phyloP scores from a whole-genome alignment of 768 basidiomycete species.

The Mycena rosella region DNA sequence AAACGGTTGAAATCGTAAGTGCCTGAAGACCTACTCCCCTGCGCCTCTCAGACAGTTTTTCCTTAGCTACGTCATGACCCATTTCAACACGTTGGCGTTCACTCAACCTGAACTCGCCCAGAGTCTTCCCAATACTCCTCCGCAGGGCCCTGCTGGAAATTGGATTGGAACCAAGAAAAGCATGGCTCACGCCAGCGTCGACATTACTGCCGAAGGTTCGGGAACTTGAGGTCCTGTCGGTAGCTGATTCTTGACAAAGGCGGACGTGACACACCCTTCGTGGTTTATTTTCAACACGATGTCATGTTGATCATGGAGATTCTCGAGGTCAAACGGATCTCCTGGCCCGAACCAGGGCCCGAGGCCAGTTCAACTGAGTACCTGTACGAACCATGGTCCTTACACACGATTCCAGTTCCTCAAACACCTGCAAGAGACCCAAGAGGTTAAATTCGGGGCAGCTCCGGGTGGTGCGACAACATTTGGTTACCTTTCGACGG shows the following conservation, averaged over 20 bases:
- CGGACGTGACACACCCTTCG: slow-evolving; percentile 29
- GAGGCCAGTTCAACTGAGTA: slow-evolving; percentile 18
- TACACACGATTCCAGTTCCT: slow-evolving; percentile 13
- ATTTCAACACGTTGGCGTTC: slow-evolving; percentile 37
- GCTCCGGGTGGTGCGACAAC: slow-evolving; percentile 24
- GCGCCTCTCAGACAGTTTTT: not conserved
- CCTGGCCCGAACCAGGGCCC: slow-evolving; percentile 36
- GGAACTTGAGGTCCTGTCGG: not conserved
- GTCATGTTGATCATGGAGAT: slow-evolving; percentile 35
- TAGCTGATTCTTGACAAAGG: slow-evolving; percentile 5
- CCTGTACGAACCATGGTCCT: not conserved
- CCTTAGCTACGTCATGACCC: slow-evolving; percentile 40
- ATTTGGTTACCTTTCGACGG: not conserved
- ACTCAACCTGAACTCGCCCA: slow-evolving; percentile 34
- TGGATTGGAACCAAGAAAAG: slow-evolving; percentile 39
- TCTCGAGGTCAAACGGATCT: slow-evolving; percentile 36
- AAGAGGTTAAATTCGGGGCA: slow-evolving; percentile 37
- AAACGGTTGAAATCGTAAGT: slow-evolving; percentile 27
- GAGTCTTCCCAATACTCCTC: slow-evolving; percentile 19
- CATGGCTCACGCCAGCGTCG: slow-evolving; percentile 35
- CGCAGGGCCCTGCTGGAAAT: slow-evolving; percentile 21
- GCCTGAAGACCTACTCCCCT: not conserved
- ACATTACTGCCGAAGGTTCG: slow-evolving; percentile 39
- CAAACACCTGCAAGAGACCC: slow-evolving; percentile 25
- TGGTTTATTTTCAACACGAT: slow-evolving; percentile 22